These are phyloP conservation scores for Podospora australis DNA, from an alignment of 495 filamentous ascomycete genomes.

Conservation along the genomic window DNA sequence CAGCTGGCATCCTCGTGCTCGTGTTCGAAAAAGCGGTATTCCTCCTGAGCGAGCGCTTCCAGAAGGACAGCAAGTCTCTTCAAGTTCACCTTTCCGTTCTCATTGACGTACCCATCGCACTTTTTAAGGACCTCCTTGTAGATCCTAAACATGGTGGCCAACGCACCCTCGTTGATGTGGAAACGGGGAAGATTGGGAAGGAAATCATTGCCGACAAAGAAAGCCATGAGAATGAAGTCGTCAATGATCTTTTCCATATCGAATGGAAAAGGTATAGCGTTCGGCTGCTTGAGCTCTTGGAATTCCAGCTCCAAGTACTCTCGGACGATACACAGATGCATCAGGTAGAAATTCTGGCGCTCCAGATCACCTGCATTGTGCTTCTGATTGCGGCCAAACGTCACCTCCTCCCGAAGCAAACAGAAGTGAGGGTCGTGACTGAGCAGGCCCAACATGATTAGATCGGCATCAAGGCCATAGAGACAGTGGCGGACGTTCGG, in stretches of 20 bases:
- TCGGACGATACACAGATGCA: slow-evolving; percentile 95
- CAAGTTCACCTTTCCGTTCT: slow-evolving; percentile 84
- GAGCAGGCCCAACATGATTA: slow-evolving; percentile 96
- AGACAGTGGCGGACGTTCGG: slow-evolving; percentile 96
- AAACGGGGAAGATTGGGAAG: slow-evolving; percentile 92
- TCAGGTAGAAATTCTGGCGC: slow-evolving; percentile 96
- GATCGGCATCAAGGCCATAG: slow-evolving; percentile 94
- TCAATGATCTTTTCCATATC: slow-evolving; percentile 97
- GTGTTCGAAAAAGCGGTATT: slow-evolving; percentile 84
- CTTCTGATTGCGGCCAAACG: slow-evolving; percentile 80
- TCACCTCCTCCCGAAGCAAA: slow-evolving; percentile 93
- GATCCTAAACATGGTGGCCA: slow-evolving; percentile 93
- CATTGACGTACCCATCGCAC: slow-evolving; percentile 94
- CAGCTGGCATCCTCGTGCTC: slow-evolving; percentile 84
- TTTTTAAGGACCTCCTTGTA: slow-evolving; percentile 88
- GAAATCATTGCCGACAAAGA: slow-evolving; percentile 99
- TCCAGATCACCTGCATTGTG: slow-evolving; percentile 92
- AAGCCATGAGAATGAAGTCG: slow-evolving; percentile 98
- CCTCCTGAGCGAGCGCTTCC: slow-evolving; percentile 71
- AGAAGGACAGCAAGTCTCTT: slow-evolving; percentile 70
- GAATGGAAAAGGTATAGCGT: slow-evolving; percentile 68
- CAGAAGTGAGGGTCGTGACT: slow-evolving; percentile 99
- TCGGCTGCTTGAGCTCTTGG: slow-evolving; percentile 79
- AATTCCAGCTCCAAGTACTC: slow-evolving; percentile 98
- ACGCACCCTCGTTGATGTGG: slow-evolving; percentile 96